phyloP scores from a whole-genome alignment of 2,329 filamentous ascomycete species.

The Alternaria angustiovoidea region DNA sequence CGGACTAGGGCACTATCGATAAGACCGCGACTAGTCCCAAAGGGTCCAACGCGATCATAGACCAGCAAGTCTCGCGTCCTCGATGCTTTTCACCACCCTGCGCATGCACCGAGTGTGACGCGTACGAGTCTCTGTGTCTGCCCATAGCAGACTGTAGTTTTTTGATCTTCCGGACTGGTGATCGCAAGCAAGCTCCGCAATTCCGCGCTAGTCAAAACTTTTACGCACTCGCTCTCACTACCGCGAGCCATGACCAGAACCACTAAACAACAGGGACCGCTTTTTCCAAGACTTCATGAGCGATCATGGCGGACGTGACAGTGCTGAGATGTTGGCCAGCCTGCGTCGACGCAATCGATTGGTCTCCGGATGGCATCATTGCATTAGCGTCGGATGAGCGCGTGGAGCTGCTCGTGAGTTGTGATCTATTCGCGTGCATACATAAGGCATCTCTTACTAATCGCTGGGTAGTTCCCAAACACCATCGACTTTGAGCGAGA shows the following conservation, averaged over 20 bases:
- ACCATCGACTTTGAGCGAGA: constrained; percentile 38
- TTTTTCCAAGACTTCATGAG: constrained; percentile 3
- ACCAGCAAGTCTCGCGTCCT: constrained; percentile 10
- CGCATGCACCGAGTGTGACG: not conserved
- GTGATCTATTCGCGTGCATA: not conserved
- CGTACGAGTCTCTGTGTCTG: not conserved
- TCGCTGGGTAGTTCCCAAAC: constrained; percentile 42
- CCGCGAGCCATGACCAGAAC: constrained; percentile 11
- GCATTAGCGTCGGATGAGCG: constrained; percentile 65
- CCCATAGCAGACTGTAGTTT: not conserved
- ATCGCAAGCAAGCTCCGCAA: not conserved
- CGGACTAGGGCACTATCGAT: constrained; percentile 29
- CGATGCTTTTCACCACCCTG: not conserved
- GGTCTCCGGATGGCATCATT: constrained; percentile 67
- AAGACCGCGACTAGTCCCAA: constrained; percentile 16
- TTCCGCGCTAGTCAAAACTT: constrained; percentile 7
- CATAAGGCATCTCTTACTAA: constrained; percentile 5
- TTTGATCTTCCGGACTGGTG: not conserved
- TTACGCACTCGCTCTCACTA: not conserved
- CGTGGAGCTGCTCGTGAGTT: constrained; percentile 60
- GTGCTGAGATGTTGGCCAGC: constrained; percentile 58
- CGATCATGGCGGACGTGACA: constrained; percentile 45
- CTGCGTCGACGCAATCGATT: constrained; percentile 62
- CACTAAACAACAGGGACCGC: not conserved
- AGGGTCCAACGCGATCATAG: constrained; percentile 4